Evolutionary conservation across 257 asterid species (phyloP), one percentile per base, ranked within the genome.

Genomic region (Petunia axillaris): DNA sequence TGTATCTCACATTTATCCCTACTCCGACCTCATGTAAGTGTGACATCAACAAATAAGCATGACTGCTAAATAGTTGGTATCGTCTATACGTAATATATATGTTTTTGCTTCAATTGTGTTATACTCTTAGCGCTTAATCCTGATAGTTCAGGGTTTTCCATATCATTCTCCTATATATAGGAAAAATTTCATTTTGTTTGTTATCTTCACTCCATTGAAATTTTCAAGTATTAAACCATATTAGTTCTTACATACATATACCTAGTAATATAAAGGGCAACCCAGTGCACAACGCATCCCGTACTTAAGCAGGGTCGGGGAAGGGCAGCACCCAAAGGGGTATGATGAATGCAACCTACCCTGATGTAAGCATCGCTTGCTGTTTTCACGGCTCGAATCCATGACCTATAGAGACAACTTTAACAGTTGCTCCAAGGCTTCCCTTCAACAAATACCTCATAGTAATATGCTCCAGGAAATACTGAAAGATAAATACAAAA

Each of bases 51-150:
- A 66, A 40, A 41, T 70, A 70, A 48, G 59, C 11, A 70, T 25
- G 59, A 46, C 44, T 46, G 59, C 46, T 48, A 71, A 71, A 25
- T 71, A 68, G 41, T 25, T 68, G 58, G 58, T 68, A 68, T 44
- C 76, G 44, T 68, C 58, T 44, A 9, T 44, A 25, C 35, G 77
- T 25, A 9, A 25, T 48, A 71, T 25, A 25, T 25, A 25, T 25
- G 25, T 25, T 43, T 71, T 48, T 48, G 60, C 60, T 71, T 48
- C 77, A 50, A 25, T 25, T 71, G 36, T 52, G 13, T 52, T 14
- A 48, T 35, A 25, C 59, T 5, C 77, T 48, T 48, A 1, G 77
- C 41, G 16, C 25, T 71, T 11, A 35, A 71, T 52, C 54, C 16
- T 71, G 25, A 25, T 25, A 25, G 25, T 25, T 25, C 25, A 25